Evolutionary conservation across 148 eudicot genomes (phyloP), one percentile per base, ranked within the genome.

Genomic region (Rhododendron williamsianum): DNA sequence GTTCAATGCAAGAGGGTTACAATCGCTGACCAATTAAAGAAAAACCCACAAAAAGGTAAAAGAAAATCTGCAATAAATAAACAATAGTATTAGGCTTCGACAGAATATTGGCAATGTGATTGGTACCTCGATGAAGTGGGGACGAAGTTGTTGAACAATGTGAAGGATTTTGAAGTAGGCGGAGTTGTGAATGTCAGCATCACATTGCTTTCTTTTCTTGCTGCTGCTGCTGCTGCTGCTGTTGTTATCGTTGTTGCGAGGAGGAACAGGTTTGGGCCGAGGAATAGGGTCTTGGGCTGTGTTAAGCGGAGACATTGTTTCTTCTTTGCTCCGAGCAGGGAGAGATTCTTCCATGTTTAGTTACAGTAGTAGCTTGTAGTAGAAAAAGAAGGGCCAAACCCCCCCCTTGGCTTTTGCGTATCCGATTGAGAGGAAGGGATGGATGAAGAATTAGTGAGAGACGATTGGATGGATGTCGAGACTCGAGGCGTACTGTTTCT

Each of bases 121-220:
- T 51, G 63, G 63, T 80, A 84, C 86, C 82, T 84, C 76, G 49
- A 84, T 60, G 58, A 84, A 77, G 33, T 4, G 58, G 76, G 86
- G 82, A 41, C 86, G 86, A 77, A 84, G 86, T 33, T 58, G 76
- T 41, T 60, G 82, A 84, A 84, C 82, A 60, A 41, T 74, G 45
- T 51, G 58, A 9, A 79, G 82, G 71, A 84, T 84, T 67, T 84
- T 45, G 86, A 78, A 84, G 80, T 77, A 78, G 82, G 86, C 52
- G 63, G 86, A 84, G 71, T 84, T 18, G 81, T 21, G 58, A 16
- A 84, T 45, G 82, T 84, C 86, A 41, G 38, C 86, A 60, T 58
- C 76, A 19, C 30, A 30, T 7, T 6, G 36, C 58, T 77, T 78
- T 84, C 86, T 43, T 30, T 78, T 77, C 69, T 35, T 18, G 52